phyloP scores from a whole-genome alignment of 495 filamentous ascomycete species.

The Gamarada debralockiae region DNA sequence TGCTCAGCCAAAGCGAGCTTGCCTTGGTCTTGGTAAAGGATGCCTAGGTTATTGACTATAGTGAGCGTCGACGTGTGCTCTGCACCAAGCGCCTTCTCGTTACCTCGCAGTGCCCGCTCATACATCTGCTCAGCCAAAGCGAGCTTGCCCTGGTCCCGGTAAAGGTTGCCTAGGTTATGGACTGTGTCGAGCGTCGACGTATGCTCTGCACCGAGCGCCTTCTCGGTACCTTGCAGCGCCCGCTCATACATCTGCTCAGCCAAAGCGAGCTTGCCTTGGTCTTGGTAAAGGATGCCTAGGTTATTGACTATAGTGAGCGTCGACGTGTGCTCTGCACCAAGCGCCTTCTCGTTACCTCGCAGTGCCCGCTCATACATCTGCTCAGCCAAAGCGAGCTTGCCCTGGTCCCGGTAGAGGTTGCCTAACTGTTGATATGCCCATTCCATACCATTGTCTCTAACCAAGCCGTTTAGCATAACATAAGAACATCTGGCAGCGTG shows the following conservation, averaged over 20 bases:
- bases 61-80: conserved; percentile 35
- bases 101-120: no score
- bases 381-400: conserved; percentile 23
- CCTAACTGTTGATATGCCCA: conserved; percentile 23
- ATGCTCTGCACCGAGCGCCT: conserved; percentile 31
- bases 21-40: conserved; percentile 27
- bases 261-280: conserved; percentile 25
- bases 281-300: conserved; percentile 26
- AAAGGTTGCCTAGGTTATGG: no score
- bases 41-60: conserved; percentile 27
- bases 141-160: no score
- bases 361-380: conserved; percentile 32
- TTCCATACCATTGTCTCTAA: conserved; percentile 1
- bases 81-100: no score
- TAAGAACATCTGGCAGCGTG: conserved; percentile 25
- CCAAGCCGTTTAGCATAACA: conserved; percentile 1
- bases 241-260: no score
- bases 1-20: conserved; percentile 28
- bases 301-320: conserved; percentile 33
- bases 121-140: conserved; percentile 22
- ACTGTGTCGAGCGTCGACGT: no score
- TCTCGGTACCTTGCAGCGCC: conserved; percentile 30
- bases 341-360: conserved; percentile 32
- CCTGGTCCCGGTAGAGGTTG: conserved; percentile 23
- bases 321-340: conserved; percentile 33